Conservation (phyloP, 2,329 filamentous ascomycete species). For the Phialophora tarda region DNA sequence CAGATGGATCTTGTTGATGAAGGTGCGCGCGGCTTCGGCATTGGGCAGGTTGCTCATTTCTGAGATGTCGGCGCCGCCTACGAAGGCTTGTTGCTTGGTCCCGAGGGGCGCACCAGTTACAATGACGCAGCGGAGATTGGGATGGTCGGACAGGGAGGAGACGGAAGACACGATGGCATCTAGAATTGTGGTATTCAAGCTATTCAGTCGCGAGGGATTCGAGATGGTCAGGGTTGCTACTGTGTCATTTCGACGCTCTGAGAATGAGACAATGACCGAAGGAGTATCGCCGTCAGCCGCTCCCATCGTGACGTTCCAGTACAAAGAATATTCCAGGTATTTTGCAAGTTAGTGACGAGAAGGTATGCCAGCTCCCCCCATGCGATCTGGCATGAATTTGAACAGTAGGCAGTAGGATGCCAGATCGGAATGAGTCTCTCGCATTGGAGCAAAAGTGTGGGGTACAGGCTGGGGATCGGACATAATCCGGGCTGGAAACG, state of each 20-base stretch:
- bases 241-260: conserved; percentile 23
- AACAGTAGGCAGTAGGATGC: background rate
- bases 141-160: conserved; percentile 25
- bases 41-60: conserved; percentile 37
- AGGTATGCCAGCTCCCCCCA: background rate
- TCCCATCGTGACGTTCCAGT: background rate
- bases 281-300: background rate
- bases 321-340: background rate
- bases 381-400: background rate
- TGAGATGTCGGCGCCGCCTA: conserved; percentile 22
- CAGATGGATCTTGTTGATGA: conserved; percentile 17
- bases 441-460: background rate
- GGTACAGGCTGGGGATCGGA: background rate
- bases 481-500: background rate
- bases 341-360: background rate
- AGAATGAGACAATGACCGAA: conserved; percentile 8
- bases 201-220: conserved; percentile 41
- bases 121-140: conserved; percentile 32
- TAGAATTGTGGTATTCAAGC: conserved; percentile 17
- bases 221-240: conserved; percentile 42
- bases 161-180: conserved; percentile 25
- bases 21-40: conserved; percentile 40
- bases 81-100: conserved; percentile 12
- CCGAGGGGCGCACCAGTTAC: conserved; percentile 7
- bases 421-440: background rate